Evolutionary conservation across 148 eudicot species (phyloP).

Genomic region (Bassia scoparia): DNA sequence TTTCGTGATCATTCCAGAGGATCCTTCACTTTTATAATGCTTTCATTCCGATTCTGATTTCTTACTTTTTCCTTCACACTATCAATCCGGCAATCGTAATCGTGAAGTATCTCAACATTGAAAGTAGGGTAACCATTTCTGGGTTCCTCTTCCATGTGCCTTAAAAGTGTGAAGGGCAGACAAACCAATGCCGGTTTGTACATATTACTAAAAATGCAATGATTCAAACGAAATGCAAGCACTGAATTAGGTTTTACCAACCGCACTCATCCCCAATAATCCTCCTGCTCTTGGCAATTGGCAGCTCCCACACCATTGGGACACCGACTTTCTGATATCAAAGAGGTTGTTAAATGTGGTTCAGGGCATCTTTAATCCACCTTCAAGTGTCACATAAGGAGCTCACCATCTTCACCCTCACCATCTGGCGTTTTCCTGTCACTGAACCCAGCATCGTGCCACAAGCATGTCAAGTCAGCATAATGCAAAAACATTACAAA

Average conservation of each 20-base stretch:
- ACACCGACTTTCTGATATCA: constrained; percentile 98
- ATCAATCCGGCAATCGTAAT: constrained; percentile 81
- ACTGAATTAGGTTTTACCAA: constrained; percentile 97
- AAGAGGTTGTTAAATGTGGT: constrained; percentile 65
- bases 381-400: constrained; percentile 73
- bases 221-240: constrained; percentile 80
- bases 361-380: constrained; percentile 84
- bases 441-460: constrained; percentile 11
- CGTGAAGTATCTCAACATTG: constrained; percentile 91
- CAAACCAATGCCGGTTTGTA: constrained; percentile 87
- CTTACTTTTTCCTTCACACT: constrained; percentile 43
- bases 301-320: constrained; percentile 98
- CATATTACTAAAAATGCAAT: constrained; percentile 84
- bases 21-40: constrained; percentile 64
- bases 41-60: constrained; percentile 49
- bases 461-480: constrained; percentile 27
- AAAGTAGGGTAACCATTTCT: constrained; percentile 85
- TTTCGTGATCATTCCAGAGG: constrained; percentile 47
- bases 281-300: constrained; percentile 99
- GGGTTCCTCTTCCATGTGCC: constrained; percentile 97
- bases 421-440: not conserved
- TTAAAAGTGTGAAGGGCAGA: constrained; percentile 87
- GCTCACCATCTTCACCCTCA: constrained; percentile 42
- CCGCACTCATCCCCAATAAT: constrained; percentile 99
- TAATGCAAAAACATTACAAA: not conserved